Percentiles rank a stretch among this genome's conserved stretches.
phyloP scores from a whole-genome alignment of 768 basidiomycete species.

The Rhodosporidiobolus odoratus region DNA sequence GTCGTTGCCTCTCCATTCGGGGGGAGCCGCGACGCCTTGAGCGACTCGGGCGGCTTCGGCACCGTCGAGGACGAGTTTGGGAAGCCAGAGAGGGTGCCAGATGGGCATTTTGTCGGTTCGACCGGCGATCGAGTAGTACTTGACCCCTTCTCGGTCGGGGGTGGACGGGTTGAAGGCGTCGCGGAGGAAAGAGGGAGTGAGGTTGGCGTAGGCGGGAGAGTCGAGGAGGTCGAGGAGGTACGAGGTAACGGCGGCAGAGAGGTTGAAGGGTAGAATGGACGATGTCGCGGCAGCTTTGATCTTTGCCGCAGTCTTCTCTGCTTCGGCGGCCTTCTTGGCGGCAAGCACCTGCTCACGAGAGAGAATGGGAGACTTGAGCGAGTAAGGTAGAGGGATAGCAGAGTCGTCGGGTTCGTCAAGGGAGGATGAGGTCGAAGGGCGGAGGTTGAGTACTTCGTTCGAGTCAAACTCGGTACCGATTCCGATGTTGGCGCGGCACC shows the following conservation, averaged over 20 bases:
- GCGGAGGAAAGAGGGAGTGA: conserved; percentile 74
- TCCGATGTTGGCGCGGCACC: conserved; percentile 86
- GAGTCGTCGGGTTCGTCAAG: conserved; percentile 34
- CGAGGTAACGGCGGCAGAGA: conserved; percentile 78
- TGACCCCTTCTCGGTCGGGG: conserved; percentile 71
- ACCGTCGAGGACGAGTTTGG: conserved; percentile 87
- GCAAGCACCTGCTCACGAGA: conserved; percentile 41
- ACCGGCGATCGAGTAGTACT: conserved; percentile 86
- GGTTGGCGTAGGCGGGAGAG: conserved; percentile 91
- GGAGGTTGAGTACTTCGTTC: conserved; percentile 31
- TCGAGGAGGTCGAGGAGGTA: conserved; percentile 83
- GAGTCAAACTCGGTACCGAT: conserved; percentile 56
- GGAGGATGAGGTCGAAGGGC: conserved; percentile 14
- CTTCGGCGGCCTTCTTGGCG: conserved; percentile 33
- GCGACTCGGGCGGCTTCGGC: conserved; percentile 61
- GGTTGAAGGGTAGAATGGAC: conserved; percentile 51
- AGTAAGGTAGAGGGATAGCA: conserved; percentile 46
- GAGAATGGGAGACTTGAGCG: conserved; percentile 51
- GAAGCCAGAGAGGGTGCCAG: conserved; percentile 95
- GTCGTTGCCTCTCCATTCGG: conserved; percentile 71
- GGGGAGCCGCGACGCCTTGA: conserved; percentile 33
- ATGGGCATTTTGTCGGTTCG: conserved; percentile 52
- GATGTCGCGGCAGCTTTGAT: neutral
- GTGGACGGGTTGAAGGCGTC: conserved; percentile 74
- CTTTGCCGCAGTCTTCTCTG: conserved; percentile 23